phyloP scores from a whole-genome alignment of 768 basidiomycete genomes.

The Naganishia kalamii region DNA sequence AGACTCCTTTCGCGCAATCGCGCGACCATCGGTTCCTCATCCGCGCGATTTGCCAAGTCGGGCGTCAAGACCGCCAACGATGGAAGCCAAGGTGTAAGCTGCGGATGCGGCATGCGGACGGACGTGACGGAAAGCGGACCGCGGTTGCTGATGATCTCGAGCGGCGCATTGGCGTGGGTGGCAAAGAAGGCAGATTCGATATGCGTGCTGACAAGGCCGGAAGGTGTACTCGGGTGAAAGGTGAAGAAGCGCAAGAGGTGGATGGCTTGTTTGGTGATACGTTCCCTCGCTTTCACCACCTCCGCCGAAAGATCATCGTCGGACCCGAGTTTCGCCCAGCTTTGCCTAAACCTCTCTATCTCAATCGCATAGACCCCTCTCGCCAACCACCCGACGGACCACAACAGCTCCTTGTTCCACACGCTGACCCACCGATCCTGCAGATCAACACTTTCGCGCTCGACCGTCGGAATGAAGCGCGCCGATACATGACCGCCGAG shows the following conservation, averaged over 20 bases:
- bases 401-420: conserved; percentile 86
- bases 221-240: conserved; percentile 81
- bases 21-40: conserved; percentile 56
- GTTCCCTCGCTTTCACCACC: conserved; percentile 35
- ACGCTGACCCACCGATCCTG: conserved; percentile 59
- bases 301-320: conserved; percentile 24
- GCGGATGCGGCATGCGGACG: conserved; percentile 67
- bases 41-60: conserved; percentile 32
- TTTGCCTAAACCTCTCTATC: conserved; percentile 56
- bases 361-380: conserved; percentile 81
- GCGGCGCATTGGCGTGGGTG: conserved; percentile 52
- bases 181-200: conserved; percentile 75
- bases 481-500: conserved; percentile 64
- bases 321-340: conserved; percentile 51
- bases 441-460: conserved; percentile 84
- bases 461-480: conserved; percentile 90
- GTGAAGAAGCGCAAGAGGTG: conserved; percentile 86
- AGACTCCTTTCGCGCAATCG: conserved; percentile 59
- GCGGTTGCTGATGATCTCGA: conserved; percentile 68
- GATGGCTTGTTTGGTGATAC: conserved; percentile 59
- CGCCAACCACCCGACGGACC: conserved; percentile 72
- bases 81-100: conserved; percentile 69
- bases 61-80: conserved; percentile 67
- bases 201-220: conserved; percentile 62
- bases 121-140: conserved; percentile 64